Conservation (phyloP, 208 protist genomes). For the Acanthamoeba quina region DNA sequence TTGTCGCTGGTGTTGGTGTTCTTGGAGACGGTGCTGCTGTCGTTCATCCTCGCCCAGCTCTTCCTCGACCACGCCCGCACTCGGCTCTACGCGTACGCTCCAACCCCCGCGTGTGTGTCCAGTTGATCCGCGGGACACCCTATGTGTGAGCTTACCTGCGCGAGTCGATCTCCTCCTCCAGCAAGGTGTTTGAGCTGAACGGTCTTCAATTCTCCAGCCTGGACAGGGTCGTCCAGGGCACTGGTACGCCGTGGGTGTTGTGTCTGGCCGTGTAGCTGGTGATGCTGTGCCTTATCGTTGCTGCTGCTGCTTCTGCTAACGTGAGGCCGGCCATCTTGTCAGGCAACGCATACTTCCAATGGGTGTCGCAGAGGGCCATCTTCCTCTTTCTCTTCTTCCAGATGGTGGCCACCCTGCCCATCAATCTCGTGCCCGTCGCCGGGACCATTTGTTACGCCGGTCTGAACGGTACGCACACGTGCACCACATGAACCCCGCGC, state of each 20-base stretch:
- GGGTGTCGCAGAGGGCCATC: constrained; percentile 15
- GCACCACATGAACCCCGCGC: too few relatives aligned
- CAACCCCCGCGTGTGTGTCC: too few relatives aligned
- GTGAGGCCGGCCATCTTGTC: background rate
- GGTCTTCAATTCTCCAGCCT: background rate
- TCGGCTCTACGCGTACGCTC: background rate
- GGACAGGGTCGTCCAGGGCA: background rate
- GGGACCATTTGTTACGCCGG: background rate
- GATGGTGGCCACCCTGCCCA: background rate
- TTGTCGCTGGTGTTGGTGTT: constrained; percentile 2
- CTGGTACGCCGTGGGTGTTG: background rate
- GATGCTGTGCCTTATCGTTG: too few relatives aligned
- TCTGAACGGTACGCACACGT: background rate
- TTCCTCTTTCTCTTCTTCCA: constrained; percentile 18
- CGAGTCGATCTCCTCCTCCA: background rate
- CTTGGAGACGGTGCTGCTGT: background rate
- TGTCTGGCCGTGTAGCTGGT: background rate
- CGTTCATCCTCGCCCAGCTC: background rate
- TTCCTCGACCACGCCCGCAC: constrained; percentile 21
- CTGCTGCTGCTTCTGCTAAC: too few relatives aligned
- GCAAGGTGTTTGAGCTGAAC: constrained; percentile 15
- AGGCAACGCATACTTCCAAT: background rate
- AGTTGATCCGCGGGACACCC: too few relatives aligned
- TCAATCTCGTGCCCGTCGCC: background rate
- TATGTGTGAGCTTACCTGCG: background rate